These are phyloP conservation scores for Hypoxylon sp. DNA, from an alignment of 2,329 filamentous ascomycete species.

Conservation along the genomic window DNA sequence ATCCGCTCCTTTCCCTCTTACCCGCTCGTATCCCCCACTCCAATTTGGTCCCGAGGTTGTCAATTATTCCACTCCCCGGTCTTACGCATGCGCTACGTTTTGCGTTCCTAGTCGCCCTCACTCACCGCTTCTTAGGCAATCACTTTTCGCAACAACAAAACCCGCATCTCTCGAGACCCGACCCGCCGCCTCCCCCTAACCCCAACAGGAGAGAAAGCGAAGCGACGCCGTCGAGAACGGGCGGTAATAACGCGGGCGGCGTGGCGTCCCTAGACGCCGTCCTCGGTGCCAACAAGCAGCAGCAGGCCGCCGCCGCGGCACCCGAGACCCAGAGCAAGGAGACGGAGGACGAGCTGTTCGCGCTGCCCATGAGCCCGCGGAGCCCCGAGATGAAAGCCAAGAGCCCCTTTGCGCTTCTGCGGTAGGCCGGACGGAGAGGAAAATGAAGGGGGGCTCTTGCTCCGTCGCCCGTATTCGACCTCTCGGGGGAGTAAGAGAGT, in stretches of 20 bases:
- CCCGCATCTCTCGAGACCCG: conserved; percentile 19
- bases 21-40: background rate
- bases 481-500: background rate
- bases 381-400: conserved; percentile 83
- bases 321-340: conserved; percentile 56
- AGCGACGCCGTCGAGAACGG: conserved; percentile 5
- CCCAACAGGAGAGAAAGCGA: conserved; percentile 7
- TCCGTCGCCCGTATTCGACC: background rate
- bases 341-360: conserved; percentile 85
- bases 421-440: conserved; percentile 26
- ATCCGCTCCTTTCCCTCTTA: background rate
- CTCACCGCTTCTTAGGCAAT: conserved; percentile 8
- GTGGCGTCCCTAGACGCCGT: conserved; percentile 57
- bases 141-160: conserved; percentile 22
- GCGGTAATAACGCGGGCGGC: conserved; percentile 48
- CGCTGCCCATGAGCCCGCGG: conserved; percentile 85
- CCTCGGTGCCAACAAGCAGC: conserved; percentile 53
- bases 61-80: background rate
- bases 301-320: conserved; percentile 49
- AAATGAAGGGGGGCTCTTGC: background rate
- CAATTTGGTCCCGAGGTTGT: background rate
- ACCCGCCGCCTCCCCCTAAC: conserved; percentile 6
- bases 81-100: background rate
- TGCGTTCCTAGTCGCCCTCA: background rate
- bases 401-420: conserved; percentile 78